Evolutionary conservation across 805 yeast species (phyloP).

Genomic region (Candida palmyrensis): DNA sequence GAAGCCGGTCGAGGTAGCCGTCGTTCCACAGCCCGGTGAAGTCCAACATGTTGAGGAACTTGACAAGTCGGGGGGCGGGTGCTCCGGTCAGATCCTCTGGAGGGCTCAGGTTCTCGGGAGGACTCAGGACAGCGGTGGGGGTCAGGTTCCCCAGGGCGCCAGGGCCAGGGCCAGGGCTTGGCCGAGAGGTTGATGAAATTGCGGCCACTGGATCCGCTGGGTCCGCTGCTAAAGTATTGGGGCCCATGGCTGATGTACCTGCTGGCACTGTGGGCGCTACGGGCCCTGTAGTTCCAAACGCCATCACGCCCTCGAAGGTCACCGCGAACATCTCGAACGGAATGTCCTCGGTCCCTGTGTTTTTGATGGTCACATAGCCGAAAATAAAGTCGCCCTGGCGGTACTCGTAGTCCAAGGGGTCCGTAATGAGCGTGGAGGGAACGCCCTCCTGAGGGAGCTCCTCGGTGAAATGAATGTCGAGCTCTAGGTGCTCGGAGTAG

Average conservation of each 20-base stretch:
- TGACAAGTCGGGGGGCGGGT: slow-evolving; percentile 14
- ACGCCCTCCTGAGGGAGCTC: slow-evolving; percentile 28
- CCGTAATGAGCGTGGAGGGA: slow-evolving; percentile 21
- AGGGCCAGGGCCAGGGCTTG: no score
- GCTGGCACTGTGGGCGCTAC: no score
- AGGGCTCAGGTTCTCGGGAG: no score
- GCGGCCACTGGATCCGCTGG: slow-evolving; percentile 1
- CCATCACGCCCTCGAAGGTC: slow-evolving; percentile 31
- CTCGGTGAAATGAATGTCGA: slow-evolving; percentile 29
- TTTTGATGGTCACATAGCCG: slow-evolving; percentile 30
- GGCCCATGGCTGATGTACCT: no score
- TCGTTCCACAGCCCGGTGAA: slow-evolving; percentile 39
- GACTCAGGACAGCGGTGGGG: no score
- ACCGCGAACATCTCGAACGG: slow-evolving; percentile 39
- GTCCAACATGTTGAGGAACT: slow-evolving; percentile 37
- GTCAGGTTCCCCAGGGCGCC: no score
- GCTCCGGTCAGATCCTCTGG: slow-evolving; percentile 6
- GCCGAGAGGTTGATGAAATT: no score
- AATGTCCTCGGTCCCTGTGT: slow-evolving; percentile 19
- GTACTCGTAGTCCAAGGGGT: slow-evolving; percentile 25
- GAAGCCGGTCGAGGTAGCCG: slow-evolving; percentile 25
- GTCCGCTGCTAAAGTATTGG: slow-evolving; percentile 13
- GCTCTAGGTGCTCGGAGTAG: slow-evolving; percentile 20
- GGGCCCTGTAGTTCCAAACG: no score
- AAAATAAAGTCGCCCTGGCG: slow-evolving; percentile 33